Base-by-base conservation (phyloP, 2,329 filamentous ascomycete genomes). In the Hirsutella thompsonii region DNA sequence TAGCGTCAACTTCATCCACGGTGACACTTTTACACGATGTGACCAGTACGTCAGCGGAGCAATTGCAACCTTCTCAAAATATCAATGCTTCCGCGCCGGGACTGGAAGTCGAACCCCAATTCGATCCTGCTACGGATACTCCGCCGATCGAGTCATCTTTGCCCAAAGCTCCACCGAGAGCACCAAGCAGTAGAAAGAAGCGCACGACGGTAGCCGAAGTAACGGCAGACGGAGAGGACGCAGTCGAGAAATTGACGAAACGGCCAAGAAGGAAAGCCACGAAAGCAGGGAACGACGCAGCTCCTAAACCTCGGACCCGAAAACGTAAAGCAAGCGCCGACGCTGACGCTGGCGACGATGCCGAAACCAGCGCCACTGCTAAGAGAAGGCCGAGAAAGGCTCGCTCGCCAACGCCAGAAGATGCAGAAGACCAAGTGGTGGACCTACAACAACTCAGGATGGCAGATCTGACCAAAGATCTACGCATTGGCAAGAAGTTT, bases 401-500 rank as follows among this genome's bases (percentile, higher is more conserved):
- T 40, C 67, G 73, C 43, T 67, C 70, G 14, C 48, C 61, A 3
- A 81, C 79, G 0, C 79, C 80, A 2, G 76, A 81, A 40, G 74
- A 80, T 47, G 74, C 77, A 3, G 79, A 83, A 51, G 57, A 61
- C 20, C 68, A 73, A 43, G 58, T 72, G 46, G 79, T 90, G 41
- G 81, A 88, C 52, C 67, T 76, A 19, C 71, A 72, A 20, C 72
- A 70, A 3, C 70, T 83, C 20, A 84, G 76, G 41, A 86, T 92
- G 78, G 73, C 70, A 35, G 81, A 87, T 43, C 61, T 92, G 3
- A 83, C 77, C 38, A 75, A 72, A 46, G 81, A 86, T 52, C 64
- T 83, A 40, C 70, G 72, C 19, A 80, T 81, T 42, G 85, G 85
- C 43, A 84, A 83, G 56, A 79, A 81, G 44, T 89, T 86, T 42